These are phyloP conservation scores for Rhipidocladum racemiflorum DNA, from an alignment of 176 grass and related monocot species.

Conservation along the genomic window DNA sequence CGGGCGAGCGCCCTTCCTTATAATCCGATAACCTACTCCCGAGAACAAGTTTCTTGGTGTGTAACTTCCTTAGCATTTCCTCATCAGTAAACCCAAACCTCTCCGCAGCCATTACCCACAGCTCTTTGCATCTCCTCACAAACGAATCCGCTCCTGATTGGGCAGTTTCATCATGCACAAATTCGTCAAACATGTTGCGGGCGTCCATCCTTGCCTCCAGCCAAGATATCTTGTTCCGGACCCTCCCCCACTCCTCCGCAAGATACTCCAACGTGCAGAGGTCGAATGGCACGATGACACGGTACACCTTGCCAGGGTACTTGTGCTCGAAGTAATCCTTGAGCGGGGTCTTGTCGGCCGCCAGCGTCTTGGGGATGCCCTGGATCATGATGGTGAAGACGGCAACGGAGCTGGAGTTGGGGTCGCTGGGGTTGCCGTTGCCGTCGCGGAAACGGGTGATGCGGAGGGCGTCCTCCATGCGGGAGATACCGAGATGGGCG, in stretches of 20 bases:
- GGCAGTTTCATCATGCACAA: neutral
- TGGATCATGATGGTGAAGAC: constrained; percentile 97
- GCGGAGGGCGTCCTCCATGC: constrained; percentile 84
- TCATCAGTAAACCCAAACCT: constrained; percentile 82
- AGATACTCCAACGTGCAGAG: constrained; percentile 81
- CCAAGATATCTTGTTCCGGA: constrained; percentile 75
- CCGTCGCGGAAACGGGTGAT: constrained; percentile 92
- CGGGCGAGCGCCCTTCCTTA: constrained; percentile 60
- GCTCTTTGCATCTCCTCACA: constrained; percentile 55
- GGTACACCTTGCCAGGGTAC: constrained; percentile 91
- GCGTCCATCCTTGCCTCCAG: constrained; percentile 77
- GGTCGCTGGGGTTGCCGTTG: constrained; percentile 90
- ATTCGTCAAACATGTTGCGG: constrained; percentile 47
- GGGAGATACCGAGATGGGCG: constrained; percentile 80
- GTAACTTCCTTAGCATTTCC: constrained; percentile 67
- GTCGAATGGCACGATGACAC: constrained; percentile 75
- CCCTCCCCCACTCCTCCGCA: constrained; percentile 58
- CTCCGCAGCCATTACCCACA: constrained; percentile 38
- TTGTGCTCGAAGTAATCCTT: constrained; percentile 90
- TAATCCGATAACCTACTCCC: constrained; percentile 75
- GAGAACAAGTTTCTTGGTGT: constrained; percentile 67
- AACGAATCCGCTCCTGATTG: constrained; percentile 40
- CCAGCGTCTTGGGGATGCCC: constrained; percentile 81
- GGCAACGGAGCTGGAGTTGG: constrained; percentile 76
- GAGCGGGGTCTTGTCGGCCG: constrained; percentile 65